These are phyloP conservation scores for Thermomucor indicae-seudaticae DNA, from an alignment of 371 early-diverging fungal genomes.

Conservation along the genomic window DNA sequence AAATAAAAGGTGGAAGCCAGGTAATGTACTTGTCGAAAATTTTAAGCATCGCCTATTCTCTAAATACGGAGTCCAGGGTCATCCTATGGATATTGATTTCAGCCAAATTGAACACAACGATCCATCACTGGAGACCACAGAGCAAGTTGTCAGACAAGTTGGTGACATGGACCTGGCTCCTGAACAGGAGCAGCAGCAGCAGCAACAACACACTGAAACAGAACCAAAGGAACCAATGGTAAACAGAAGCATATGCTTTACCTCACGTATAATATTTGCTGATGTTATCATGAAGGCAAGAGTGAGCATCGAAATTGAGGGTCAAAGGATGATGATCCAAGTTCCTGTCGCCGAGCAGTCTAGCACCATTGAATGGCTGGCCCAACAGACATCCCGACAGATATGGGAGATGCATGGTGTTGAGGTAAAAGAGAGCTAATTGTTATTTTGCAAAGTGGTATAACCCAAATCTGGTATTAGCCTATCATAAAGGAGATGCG, in stretches of 20 bases:
- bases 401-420: conserved; percentile 24
- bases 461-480: conserved; percentile 1
- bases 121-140: no score
- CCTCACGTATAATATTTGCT: neutral
- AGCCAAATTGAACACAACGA: no score
- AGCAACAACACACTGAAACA: no score
- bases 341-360: conserved; percentile 9
- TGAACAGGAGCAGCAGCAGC: no score
- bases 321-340: no score
- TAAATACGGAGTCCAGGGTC: no score
- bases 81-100: no score
- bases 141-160: no score
- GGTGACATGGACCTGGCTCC: no score
- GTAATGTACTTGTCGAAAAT: neutral
- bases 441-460: neutral
- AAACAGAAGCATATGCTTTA: no score
- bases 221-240: neutral
- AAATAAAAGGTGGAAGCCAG: neutral
- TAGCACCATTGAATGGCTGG: conserved; percentile 13
- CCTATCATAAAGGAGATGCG: conserved; percentile 17
- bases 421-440: conserved; percentile 11
- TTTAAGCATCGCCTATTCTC: neutral
- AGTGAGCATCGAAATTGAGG: neutral
- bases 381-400: conserved; percentile 12
- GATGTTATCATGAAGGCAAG: conserved; percentile 5